Percentiles rank a stretch among this genome's conserved stretches.
phyloP scores from a whole-genome alignment of 2,329 filamentous ascomycete species.

The Kalmusia sp. region DNA sequence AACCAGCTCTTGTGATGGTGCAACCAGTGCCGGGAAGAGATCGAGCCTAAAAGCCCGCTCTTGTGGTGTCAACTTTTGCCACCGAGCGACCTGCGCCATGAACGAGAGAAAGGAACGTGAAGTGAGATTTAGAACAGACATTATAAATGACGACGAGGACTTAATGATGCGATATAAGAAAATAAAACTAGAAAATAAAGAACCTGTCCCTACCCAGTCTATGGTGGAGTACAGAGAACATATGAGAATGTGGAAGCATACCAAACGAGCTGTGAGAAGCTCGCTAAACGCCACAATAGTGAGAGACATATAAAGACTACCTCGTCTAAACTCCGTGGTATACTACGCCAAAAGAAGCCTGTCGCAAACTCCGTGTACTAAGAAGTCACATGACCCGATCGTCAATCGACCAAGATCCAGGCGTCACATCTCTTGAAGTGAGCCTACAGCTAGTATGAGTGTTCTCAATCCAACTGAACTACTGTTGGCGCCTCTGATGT shows the following conservation, averaged over 20 bases:
- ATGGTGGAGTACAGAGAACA: neutral
- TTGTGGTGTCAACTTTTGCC: too few species aligned
- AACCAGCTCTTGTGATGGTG: too few species aligned
- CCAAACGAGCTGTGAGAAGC: neutral
- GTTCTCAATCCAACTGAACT: neutral
- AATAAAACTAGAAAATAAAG: neutral
- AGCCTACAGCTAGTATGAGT: neutral
- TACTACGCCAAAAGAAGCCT: neutral
- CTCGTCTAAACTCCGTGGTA: too few species aligned
- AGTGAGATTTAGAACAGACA: too few species aligned
- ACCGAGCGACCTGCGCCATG: neutral
- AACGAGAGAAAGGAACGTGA: neutral
- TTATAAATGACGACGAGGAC: neutral
- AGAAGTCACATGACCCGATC: neutral
- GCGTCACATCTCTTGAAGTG: neutral
- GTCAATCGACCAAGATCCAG: neutral
- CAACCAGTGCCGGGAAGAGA: too few species aligned
- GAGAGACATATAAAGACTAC: too few species aligned
- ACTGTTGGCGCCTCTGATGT: neutral
- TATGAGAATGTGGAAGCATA: neutral
- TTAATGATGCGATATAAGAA: neutral
- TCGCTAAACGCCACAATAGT: conserved; percentile 1
- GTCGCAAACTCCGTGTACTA: neutral
- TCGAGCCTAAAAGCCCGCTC: too few species aligned
- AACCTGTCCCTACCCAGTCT: neutral